phyloP scores from a whole-genome alignment of 345 rosid genomes.

The Linum usitatissimum region DNA sequence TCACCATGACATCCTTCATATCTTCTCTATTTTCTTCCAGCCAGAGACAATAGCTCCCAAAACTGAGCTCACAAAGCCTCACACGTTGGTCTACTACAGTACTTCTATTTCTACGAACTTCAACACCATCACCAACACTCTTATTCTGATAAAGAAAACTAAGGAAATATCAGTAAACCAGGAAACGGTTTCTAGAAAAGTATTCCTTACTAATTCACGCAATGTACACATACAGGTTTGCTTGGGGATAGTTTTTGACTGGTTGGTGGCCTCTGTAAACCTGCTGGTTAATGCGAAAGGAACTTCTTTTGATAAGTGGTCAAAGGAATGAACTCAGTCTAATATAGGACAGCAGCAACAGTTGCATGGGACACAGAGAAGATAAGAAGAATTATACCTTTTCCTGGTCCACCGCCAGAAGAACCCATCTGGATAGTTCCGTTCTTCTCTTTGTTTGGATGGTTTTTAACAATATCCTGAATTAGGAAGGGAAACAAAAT shows the following conservation, averaged over 20 bases:
- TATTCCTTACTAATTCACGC: constrained; percentile 3
- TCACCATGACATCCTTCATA: constrained; percentile 71
- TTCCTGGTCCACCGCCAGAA: constrained; percentile 12
- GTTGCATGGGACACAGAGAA: constrained; percentile 1
- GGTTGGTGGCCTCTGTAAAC: constrained; percentile 14
- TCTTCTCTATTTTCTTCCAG: constrained; percentile 67
- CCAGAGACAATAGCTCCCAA: constrained; percentile 97
- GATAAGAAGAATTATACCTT: constrained; percentile 22
- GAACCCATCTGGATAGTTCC: constrained; percentile 15
- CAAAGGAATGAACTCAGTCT: constrained; percentile 1
- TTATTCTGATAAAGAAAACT: constrained; percentile 33
- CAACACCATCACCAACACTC: constrained; percentile 12
- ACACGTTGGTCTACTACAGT: constrained; percentile 30
- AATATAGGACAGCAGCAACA: background rate
- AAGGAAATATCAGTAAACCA: constrained; percentile 8
- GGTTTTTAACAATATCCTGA: constrained; percentile 28
- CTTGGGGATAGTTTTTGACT: constrained; percentile 16
- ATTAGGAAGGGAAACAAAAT: constrained; percentile 4
- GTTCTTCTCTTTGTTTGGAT: constrained; percentile 22
- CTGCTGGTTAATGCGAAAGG: constrained; percentile 22
- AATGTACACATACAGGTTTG: constrained; percentile 32
- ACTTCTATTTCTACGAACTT: constrained; percentile 14
- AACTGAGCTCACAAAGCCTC: constrained; percentile 57
- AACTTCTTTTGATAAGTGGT: constrained; percentile 7
- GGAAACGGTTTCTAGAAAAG: constrained; percentile 8